A percentile compares a stretch with the other conserved stretches of the same genome.
These are phyloP conservation scores for Naganishia sp. DNA, from an alignment of 1,284 basidiomycete species.

Conservation along the genomic window DNA sequence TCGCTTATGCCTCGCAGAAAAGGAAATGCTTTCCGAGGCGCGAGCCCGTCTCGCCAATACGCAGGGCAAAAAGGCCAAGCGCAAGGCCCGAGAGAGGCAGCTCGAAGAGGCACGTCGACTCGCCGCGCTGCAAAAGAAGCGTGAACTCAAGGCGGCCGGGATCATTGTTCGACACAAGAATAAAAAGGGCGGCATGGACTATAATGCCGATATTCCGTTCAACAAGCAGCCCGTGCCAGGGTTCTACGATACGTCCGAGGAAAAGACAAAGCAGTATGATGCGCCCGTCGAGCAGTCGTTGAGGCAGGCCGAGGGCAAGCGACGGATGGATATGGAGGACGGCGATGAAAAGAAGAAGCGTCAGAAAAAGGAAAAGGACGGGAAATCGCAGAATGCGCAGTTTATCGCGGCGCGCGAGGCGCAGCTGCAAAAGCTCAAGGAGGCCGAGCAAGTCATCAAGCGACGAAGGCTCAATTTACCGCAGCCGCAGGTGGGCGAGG, in stretches of 20 bases:
- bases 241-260: conserved; percentile 96
- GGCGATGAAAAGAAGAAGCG: conserved; percentile 82
- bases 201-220: conserved; percentile 98
- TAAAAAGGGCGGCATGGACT: conserved; percentile 98
- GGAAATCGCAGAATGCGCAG: conserved; percentile 74
- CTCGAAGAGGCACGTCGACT: conserved; percentile 92
- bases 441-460: conserved; percentile 91
- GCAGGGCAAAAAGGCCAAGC: conserved; percentile 98
- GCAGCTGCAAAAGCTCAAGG: conserved; percentile 94
- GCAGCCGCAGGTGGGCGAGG: conserved; percentile 89
- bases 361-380: conserved; percentile 60
- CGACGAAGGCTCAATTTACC: conserved; percentile 84
- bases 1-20: conserved; percentile 62
- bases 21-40: conserved; percentile 99
- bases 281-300: conserved; percentile 92
- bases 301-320: conserved; percentile 84
- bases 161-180: conserved; percentile 82
- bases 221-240: conserved; percentile 94
- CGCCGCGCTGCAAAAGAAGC: conserved; percentile 95
- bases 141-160: conserved; percentile 95
- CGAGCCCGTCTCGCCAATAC: conserved; percentile 97
- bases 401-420: conserved; percentile 92
- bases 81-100: conserved; percentile 94
- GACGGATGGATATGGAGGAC: conserved; percentile 70
- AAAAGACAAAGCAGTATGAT: conserved; percentile 80